Base-by-base conservation (phyloP, 306 rosid genomes). In the Begonia peltatifolia region DNA sequence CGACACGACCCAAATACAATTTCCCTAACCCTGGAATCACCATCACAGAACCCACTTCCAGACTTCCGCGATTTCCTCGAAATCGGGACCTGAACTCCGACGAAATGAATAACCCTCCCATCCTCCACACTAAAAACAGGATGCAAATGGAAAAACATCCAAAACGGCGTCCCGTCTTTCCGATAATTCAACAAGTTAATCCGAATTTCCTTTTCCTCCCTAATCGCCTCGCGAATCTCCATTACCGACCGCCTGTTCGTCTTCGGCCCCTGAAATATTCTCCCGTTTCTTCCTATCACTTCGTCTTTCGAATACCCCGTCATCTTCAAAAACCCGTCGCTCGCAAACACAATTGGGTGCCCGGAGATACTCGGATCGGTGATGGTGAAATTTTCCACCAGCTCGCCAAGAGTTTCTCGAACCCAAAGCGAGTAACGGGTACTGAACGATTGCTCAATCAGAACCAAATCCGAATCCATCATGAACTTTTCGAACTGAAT, bases 301-400 rank as follows among this genome's bases (percentile, higher is more conserved):
- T 90, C 99, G 11, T 60, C 68, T 12, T 43, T 59, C 10, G 78
- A 7, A 59, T 81, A 90, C 2, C 99, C 99, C 12, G 72, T 76
- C 78, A 86, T 74, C 63, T 81, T 86, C 65, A 86, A 71, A 68
- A 90, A 83, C 49, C 77, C 94, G 4, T 51, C 58, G 73, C 99
- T 90, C 11, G 79, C 99, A 50, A 81, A 90, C n/a, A 90, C 86
- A 50, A 90, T 86, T 0, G 99, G 99, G 42, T 90, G 95, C 20
- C 88, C 88, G 0, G 78, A 57, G 51, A 86, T 57, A 42, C 74
- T 53, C 42, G 99, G 99, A 71, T 90, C 99, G 42, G 93, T 90
- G 64, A 90, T 75, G 18, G 79, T 81, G 63, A 86, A 90, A 59
- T 55, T 74, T 1, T 77, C 72, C 43, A 94, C 50, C 67, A 90